Evolutionary conservation across 495 filamentous ascomycete genomes (phyloP).

Genomic region (Penicillium simplicissimum): DNA sequence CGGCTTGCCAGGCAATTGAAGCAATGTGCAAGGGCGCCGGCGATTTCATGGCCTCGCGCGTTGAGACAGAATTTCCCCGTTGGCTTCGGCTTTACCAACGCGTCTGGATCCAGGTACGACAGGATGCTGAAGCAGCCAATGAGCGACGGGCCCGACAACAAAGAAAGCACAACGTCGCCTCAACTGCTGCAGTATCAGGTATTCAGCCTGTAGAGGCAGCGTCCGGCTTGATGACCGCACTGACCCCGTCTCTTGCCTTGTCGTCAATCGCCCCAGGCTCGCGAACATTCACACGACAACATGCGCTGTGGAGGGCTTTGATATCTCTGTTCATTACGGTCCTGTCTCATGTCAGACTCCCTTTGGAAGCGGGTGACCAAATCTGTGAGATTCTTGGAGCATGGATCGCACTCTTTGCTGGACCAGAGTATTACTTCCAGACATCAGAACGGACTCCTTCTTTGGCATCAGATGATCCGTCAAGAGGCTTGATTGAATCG

Average conservation of each 20-base stretch:
- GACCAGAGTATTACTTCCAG: conserved; percentile 37
- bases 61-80: conserved; percentile 68
- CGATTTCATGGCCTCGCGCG: conserved; percentile 73
- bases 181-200: not conserved
- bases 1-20: conserved; percentile 65
- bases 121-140: conserved; percentile 37
- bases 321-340: conserved; percentile 43
- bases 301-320: conserved; percentile 40
- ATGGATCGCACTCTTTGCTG: conserved; percentile 44
- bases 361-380: conserved; percentile 37
- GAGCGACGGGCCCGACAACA: conserved; percentile 32
- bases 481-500: conserved; percentile 22
- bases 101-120: conserved; percentile 41
- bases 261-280: conserved; percentile 28
- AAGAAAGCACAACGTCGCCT: not conserved
- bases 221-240: conserved; percentile 1
- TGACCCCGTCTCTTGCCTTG: conserved; percentile 28
- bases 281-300: conserved; percentile 42
- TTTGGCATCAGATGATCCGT: conserved; percentile 4
- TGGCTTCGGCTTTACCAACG: conserved; percentile 48
- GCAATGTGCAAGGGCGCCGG: conserved; percentile 63
- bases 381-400: conserved; percentile 41
- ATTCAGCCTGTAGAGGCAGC: not conserved
- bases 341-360: conserved; percentile 41
- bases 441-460: not conserved